A percentile compares a stretch with the other conserved stretches of the same genome.
phyloP scores from a whole-genome alignment of 345 rosid species.

The Hibiscus syriacus region DNA sequence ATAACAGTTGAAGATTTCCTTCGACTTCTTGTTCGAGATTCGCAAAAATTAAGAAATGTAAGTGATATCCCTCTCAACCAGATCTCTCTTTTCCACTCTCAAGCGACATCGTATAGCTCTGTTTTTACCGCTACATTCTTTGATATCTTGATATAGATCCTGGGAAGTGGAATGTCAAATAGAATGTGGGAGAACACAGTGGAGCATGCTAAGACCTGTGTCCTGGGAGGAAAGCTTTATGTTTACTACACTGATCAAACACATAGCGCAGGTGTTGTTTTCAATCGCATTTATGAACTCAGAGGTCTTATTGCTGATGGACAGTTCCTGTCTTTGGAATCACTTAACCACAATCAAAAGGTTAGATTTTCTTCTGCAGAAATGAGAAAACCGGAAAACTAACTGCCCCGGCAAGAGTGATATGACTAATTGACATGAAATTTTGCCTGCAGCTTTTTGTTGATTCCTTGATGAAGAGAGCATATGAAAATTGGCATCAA shows the following conservation, averaged over 20 bases:
- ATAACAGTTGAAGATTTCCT: conserved; percentile 84
- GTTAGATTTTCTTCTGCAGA: conserved; percentile 20
- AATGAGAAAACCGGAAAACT: neutral
- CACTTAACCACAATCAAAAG: conserved; percentile 72
- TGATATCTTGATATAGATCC: conserved; percentile 37
- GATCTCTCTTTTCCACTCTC: neutral
- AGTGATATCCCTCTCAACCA: conserved; percentile 15
- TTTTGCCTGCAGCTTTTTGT: conserved; percentile 55
- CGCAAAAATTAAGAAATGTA: conserved; percentile 72
- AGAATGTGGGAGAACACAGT: conserved; percentile 96
- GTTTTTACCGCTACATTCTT: neutral
- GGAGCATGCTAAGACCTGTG: conserved; percentile 95
- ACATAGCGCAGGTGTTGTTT: conserved; percentile 56
- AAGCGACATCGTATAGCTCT: neutral
- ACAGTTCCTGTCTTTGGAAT: conserved; percentile 66
- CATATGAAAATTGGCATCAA: conserved; percentile 87
- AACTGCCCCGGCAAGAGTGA: neutral
- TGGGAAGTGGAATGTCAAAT: conserved; percentile 96
- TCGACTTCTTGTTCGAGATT: conserved; percentile 61
- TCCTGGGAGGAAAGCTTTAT: conserved; percentile 74
- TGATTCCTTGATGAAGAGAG: conserved; percentile 72
- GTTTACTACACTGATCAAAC: conserved; percentile 57
- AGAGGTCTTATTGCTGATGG: conserved; percentile 75
- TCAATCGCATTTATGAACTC: conserved; percentile 78
- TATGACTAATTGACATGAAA: conserved; percentile 1